Percentiles rank a stretch among this genome's conserved stretches.
Evolutionary conservation across 1,284 basidiomycete species (phyloP).

Genomic region (Trametes pubescens): DNA sequence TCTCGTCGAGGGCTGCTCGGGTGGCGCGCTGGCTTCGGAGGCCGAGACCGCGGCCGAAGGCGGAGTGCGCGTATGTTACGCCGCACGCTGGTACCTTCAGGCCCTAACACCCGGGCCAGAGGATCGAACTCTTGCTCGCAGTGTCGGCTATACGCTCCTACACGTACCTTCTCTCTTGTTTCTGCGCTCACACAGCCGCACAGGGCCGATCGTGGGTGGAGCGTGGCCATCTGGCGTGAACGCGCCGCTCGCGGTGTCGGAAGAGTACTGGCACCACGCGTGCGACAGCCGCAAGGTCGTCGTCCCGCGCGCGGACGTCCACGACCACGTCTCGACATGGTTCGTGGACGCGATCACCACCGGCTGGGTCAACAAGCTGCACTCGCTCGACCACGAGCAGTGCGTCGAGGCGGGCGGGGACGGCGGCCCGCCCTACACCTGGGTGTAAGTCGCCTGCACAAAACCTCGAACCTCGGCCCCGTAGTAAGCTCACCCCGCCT

Average conservation of each 20-base stretch:
- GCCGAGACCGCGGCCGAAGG: too few species aligned
- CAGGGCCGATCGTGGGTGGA: constrained; percentile 53
- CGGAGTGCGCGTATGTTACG: too few species aligned
- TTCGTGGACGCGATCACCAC: constrained; percentile 46
- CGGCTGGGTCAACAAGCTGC: constrained; percentile 59
- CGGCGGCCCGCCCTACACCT: constrained; percentile 53
- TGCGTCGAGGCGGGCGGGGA: constrained; percentile 32
- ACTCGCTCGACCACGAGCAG: constrained; percentile 53
- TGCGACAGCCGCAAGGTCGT: constrained; percentile 44
- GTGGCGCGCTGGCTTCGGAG: too few species aligned
- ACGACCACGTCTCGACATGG: constrained; percentile 22
- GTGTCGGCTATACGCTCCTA: background rate
- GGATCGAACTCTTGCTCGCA: too few species aligned
- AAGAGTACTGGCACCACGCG: constrained; percentile 47
- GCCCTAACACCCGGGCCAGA: too few species aligned
- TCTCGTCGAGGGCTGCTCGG: too few species aligned
- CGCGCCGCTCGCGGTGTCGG: constrained; percentile 47
- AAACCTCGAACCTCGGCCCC: background rate
- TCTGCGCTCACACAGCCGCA: background rate
- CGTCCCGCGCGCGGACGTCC: constrained; percentile 35
- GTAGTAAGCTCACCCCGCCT: background rate
- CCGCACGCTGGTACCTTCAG: too few species aligned
- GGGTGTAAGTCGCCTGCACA: constrained; percentile 44
- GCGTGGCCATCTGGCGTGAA: constrained; percentile 41
- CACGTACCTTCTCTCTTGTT: too few species aligned